phyloP scores from a whole-genome alignment of 2,329 filamentous ascomycete species.

The Lachnum nothofagi region DNA sequence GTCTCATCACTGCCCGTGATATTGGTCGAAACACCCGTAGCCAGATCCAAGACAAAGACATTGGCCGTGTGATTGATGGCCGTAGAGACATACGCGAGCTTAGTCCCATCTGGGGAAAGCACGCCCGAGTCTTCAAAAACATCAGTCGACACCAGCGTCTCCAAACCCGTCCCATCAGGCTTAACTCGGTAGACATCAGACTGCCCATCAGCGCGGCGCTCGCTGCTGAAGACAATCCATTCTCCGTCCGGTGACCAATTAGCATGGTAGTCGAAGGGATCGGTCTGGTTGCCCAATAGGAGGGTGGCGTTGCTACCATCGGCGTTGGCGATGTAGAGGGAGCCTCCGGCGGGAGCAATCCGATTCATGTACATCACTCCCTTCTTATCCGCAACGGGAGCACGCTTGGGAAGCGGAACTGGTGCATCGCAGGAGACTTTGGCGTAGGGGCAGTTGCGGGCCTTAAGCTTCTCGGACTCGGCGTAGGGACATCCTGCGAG shows the following conservation, averaged over 20 bases:
- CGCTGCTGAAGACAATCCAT: conserved; percentile 38
- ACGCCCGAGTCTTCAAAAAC: conserved; percentile 36
- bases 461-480: too few species aligned
- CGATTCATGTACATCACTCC: conserved; percentile 34
- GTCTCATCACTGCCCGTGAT: conserved; percentile 34
- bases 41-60: conserved; percentile 38
- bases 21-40: conserved; percentile 32
- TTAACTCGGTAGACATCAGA: conserved; percentile 38
- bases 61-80: conserved; percentile 35
- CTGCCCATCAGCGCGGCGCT: conserved; percentile 38
- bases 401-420: too few species aligned
- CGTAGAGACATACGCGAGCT: conserved; percentile 39
- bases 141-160: conserved; percentile 32
- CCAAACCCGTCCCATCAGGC: conserved; percentile 34
- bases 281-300: conserved; percentile 28
- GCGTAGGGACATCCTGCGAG: too few species aligned
- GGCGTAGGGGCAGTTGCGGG: too few species aligned
- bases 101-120: conserved; percentile 37
- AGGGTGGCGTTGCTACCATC: conserved; percentile 37
- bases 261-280: conserved; percentile 38
- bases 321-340: conserved; percentile 33
- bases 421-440: too few species aligned
- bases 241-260: conserved; percentile 37
- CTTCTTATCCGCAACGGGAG: too few species aligned
- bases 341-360: conserved; percentile 32